Conservation (phyloP, 352 stramenopile species). For the Phytopythium montanum region DNA sequence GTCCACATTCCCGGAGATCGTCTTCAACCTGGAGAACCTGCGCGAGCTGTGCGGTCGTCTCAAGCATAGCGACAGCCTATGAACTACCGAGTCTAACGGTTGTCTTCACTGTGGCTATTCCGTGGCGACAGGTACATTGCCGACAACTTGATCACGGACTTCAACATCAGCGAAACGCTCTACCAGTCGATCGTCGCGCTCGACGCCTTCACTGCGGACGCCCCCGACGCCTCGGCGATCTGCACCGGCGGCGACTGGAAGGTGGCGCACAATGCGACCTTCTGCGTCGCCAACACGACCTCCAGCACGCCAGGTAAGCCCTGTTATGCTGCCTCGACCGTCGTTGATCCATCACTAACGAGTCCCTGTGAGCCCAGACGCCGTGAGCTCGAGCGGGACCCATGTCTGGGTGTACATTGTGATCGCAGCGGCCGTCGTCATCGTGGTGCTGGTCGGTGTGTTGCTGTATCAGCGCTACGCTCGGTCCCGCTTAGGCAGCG, state of each 20-base stretch:
- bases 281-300: slow-evolving; percentile 22
- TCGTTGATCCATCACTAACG: not conserved
- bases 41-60: slow-evolving; percentile 21
- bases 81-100: not conserved
- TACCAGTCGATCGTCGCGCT: slow-evolving; percentile 27
- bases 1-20: slow-evolving; percentile 20
- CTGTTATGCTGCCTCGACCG: not conserved
- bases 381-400: not conserved
- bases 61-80: too few species aligned
- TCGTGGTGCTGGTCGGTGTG: not conserved
- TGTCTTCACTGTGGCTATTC: not conserved
- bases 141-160: slow-evolving; percentile 29
- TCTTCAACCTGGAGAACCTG: slow-evolving; percentile 29
- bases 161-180: slow-evolving; percentile 26
- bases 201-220: slow-evolving; percentile 23
- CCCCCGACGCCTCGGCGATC: slow-evolving; percentile 9
- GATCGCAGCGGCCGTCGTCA: not conserved
- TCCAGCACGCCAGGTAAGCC: not conserved
- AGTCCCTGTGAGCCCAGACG: not conserved
- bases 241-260: slow-evolving; percentile 26
- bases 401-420: slow-evolving; percentile 1
- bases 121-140: slow-evolving; percentile 23
- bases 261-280: slow-evolving; percentile 20
- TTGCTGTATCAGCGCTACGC: not conserved
- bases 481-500: not conserved